These are phyloP conservation scores for Clavispora vitiphila DNA, from an alignment of 805 yeast species.

Conservation along the genomic window DNA sequence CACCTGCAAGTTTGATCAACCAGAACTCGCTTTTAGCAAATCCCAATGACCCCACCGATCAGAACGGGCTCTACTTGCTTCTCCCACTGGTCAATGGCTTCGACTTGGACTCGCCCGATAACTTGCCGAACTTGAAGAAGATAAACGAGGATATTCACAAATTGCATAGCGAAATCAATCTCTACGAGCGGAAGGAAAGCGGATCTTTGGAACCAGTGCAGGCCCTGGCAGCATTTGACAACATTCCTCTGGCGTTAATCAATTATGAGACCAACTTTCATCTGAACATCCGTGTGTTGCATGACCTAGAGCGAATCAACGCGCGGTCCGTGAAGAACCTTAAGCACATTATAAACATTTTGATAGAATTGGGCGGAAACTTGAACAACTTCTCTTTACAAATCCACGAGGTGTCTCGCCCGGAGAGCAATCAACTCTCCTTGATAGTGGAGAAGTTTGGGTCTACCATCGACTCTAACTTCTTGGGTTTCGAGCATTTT, in stretches of 20 bases:
- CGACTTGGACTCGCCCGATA: slow-evolving; percentile 28
- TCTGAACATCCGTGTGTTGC: slow-evolving; percentile 26
- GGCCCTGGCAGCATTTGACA: slow-evolving; percentile 15
- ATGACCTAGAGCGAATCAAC: slow-evolving; percentile 33
- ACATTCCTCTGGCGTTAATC: slow-evolving; percentile 29
- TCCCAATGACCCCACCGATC: slow-evolving; percentile 47
- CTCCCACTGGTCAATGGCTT: slow-evolving; percentile 41
- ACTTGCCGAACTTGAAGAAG: slow-evolving; percentile 26
- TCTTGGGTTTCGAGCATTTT: slow-evolving; percentile 45
- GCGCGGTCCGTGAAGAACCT: slow-evolving; percentile 36
- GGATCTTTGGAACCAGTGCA: slow-evolving; percentile 4
- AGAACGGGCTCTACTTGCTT: slow-evolving; percentile 48
- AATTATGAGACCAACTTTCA: slow-evolving; percentile 31
- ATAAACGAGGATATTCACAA: slow-evolving; percentile 32
- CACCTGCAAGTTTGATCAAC: slow-evolving; percentile 42
- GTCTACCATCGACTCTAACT: slow-evolving; percentile 46
- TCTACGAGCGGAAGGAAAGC: slow-evolving; percentile 25
- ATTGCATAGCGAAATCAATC: slow-evolving; percentile 28
- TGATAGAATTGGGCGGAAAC: slow-evolving; percentile 53
- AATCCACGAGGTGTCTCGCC: slow-evolving; percentile 25
- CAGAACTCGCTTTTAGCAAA: slow-evolving; percentile 45
- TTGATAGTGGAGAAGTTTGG: slow-evolving; percentile 47
- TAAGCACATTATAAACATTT: slow-evolving; percentile 31
- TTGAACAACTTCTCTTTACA: slow-evolving; percentile 50
- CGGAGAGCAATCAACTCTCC: slow-evolving; percentile 24